Conservation (phyloP, 495 filamentous ascomycete species). For the Parathielavia hyrcaniae region DNA sequence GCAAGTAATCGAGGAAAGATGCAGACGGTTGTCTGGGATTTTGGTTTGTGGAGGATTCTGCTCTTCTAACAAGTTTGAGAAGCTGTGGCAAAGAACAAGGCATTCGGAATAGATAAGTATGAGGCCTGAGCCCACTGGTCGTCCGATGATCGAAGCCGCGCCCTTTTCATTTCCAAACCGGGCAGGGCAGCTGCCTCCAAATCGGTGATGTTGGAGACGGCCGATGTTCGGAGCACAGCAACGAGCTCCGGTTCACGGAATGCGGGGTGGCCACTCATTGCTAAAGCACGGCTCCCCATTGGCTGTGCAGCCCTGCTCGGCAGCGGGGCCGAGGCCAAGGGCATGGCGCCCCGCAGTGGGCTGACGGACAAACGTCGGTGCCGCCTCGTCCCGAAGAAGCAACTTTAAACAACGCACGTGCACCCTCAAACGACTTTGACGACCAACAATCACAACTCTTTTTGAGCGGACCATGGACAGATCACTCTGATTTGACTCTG, state of each 20-base stretch:
- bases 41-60: neutral
- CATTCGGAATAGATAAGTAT: neutral
- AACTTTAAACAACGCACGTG: conserved; percentile 3
- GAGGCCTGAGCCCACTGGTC: neutral
- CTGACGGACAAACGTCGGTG: neutral
- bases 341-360: conserved; percentile 1
- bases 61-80: neutral
- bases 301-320: conserved; percentile 11
- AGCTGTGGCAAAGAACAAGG: conserved; percentile 1
- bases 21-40: too few species aligned
- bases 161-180: neutral
- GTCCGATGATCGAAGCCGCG: neutral
- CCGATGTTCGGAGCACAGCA: conserved; percentile 33
- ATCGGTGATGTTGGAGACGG: conserved; percentile 12
- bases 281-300: conserved; percentile 27
- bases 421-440: neutral
- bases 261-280: conserved; percentile 38
- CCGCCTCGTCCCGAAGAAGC: conserved; percentile 3
- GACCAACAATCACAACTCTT: too few species aligned
- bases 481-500: neutral
- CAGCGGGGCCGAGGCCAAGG: conserved; percentile 6
- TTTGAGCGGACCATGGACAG: neutral
- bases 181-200: conserved; percentile 6
- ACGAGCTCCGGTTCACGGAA: conserved; percentile 34
- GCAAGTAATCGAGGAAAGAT: too few species aligned